Evolutionary conservation across 1,139 yeast genomes (phyloP).

Genomic region (Tardiomyces depauwii): DNA sequence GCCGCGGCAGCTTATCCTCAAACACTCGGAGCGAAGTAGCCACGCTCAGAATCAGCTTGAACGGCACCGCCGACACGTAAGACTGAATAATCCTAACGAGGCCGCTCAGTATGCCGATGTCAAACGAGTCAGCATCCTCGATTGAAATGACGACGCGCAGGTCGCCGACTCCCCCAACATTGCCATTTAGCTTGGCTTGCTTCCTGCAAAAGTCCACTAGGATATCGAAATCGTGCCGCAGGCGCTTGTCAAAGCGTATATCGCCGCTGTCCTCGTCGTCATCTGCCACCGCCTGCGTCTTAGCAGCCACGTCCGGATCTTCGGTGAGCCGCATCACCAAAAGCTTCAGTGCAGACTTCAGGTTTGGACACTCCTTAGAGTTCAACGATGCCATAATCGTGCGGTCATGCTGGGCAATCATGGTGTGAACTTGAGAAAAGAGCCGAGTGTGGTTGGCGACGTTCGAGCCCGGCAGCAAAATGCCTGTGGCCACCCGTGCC

Average conservation of each 20-base stretch:
- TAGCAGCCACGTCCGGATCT: slow-evolving; percentile 4
- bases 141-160: slow-evolving; percentile 35
- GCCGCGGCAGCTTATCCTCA: slow-evolving; percentile 31
- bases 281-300: background rate
- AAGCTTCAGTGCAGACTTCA: slow-evolving; percentile 27
- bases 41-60: slow-evolving; percentile 42
- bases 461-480: slow-evolving; percentile 25
- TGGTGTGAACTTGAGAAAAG: slow-evolving; percentile 17
- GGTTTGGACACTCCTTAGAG: slow-evolving; percentile 25
- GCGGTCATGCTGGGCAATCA: slow-evolving; percentile 7
- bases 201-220: slow-evolving; percentile 35
- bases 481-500: slow-evolving; percentile 18
- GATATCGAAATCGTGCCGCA: slow-evolving; percentile 43
- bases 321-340: slow-evolving; percentile 24
- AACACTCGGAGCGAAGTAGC: slow-evolving; percentile 38
- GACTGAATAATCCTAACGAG: slow-evolving; percentile 37
- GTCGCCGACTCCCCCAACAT: slow-evolving; percentile 10
- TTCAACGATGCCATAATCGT: slow-evolving; percentile 18
- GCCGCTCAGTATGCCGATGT: slow-evolving; percentile 39
- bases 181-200: slow-evolving; percentile 9
- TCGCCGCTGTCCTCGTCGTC: slow-evolving; percentile 10
- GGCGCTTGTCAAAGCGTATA: slow-evolving; percentile 24
- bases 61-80: slow-evolving; percentile 26
- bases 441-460: slow-evolving; percentile 24
- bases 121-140: slow-evolving; percentile 58